Conservation (phyloP, 768 basidiomycete species). For the Leccinum longicurvipes region DNA sequence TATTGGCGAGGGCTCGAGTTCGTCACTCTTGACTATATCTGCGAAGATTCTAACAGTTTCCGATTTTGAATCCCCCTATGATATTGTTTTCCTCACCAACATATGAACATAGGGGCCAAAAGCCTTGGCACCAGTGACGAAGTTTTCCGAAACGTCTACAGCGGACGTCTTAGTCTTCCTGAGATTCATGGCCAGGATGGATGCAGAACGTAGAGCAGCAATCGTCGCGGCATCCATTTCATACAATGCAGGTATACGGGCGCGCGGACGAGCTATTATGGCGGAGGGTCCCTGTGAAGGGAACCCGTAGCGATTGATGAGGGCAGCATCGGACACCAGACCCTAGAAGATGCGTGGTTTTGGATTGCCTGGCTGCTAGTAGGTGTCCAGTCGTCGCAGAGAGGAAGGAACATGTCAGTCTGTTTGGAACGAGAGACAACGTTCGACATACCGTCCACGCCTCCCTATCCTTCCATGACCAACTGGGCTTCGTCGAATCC, state of each 20-base stretch:
- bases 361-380: conserved; percentile 78
- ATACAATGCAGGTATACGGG: conserved; percentile 60
- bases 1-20: conserved; percentile 44
- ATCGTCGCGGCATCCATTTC: conserved; percentile 31
- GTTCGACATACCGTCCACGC: conserved; percentile 73
- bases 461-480: conserved; percentile 93
- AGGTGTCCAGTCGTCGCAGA: conserved; percentile 1
- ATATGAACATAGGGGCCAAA: conserved; percentile 93
- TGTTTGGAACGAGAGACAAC: neutral
- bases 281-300: conserved; percentile 87
- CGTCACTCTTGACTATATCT: conserved; percentile 74
- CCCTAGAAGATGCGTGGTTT: conserved; percentile 87
- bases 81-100: conserved; percentile 65
- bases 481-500: conserved; percentile 82
- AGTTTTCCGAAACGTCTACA: conserved; percentile 84
- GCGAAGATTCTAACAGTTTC: conserved; percentile 57
- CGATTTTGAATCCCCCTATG: conserved; percentile 76
- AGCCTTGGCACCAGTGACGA: conserved; percentile 72
- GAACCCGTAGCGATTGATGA: conserved; percentile 98
- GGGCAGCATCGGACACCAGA: conserved; percentile 69
- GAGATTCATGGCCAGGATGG: conserved; percentile 86
- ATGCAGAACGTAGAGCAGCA: conserved; percentile 48
- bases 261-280: conserved; percentile 73
- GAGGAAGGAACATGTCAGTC: neutral
- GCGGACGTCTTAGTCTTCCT: conserved; percentile 94